Evolutionary conservation across 805 yeast species (phyloP).

Genomic region (Candida palmyrensis): DNA sequence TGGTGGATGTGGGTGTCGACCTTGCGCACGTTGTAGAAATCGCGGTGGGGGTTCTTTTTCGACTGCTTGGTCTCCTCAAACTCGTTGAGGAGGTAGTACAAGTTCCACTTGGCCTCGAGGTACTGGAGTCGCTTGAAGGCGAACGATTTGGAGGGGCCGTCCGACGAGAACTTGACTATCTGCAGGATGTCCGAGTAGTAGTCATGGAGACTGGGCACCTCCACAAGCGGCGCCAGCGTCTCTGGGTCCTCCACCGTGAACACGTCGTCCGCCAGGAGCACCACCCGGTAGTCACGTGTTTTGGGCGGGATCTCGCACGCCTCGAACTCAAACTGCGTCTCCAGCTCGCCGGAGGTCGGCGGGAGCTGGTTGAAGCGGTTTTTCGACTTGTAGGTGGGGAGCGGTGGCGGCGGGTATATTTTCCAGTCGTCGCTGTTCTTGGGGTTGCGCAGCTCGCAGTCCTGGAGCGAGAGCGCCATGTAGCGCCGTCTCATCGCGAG

Average conservation of each 20-base stretch:
- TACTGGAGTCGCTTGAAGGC: slow-evolving; percentile 92
- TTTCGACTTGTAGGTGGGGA: slow-evolving; percentile 71
- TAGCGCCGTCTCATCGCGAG: slow-evolving; percentile 74
- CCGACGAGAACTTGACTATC: slow-evolving; percentile 71
- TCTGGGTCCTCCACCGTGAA: slow-evolving; percentile 51
- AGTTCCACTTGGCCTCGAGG: slow-evolving; percentile 93
- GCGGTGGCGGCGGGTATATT: slow-evolving; percentile 91
- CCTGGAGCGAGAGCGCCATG: slow-evolving; percentile 64
- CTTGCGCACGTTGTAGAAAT: slow-evolving; percentile 92
- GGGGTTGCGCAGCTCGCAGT: slow-evolving; percentile 69
- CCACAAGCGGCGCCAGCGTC: slow-evolving; percentile 35
- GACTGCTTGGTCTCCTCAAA: slow-evolving; percentile 89
- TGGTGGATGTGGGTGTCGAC: slow-evolving; percentile 99
- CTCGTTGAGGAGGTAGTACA: slow-evolving; percentile 83
- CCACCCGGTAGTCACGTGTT: slow-evolving; percentile 36
- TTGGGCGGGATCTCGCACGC: slow-evolving; percentile 51
- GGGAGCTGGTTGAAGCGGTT: slow-evolving; percentile 45
- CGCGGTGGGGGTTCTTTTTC: slow-evolving; percentile 93
- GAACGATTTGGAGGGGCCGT: slow-evolving; percentile 95
- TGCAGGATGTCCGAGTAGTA: slow-evolving; percentile 79
- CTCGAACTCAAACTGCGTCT: slow-evolving; percentile 55
- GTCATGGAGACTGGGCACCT: slow-evolving; percentile 81
- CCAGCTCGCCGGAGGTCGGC: slow-evolving; percentile 20
- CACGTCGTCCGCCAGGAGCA: slow-evolving; percentile 59
- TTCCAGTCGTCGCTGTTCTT: slow-evolving; percentile 70